Evolutionary conservation across 2,329 filamentous ascomycete genomes (phyloP), one percentile per base, ranked within the genome.

Genomic region (Microsporum audouinii): DNA sequence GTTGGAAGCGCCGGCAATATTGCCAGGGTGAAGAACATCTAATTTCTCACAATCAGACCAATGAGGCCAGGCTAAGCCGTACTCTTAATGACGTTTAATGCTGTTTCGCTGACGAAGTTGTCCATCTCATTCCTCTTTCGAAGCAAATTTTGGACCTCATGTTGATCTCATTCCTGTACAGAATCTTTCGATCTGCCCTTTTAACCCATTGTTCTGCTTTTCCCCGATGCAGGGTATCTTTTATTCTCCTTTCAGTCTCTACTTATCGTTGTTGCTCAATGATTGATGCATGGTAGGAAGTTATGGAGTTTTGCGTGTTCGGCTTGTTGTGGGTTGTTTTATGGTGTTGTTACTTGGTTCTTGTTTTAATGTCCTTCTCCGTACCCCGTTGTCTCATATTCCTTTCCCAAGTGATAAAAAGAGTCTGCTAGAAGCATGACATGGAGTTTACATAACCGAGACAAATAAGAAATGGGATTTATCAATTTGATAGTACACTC

Each of bases 1-100:
- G 70, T 79, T 51, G 77, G 75, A 10, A 79, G 77, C 65, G 69
- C 73, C 10, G 70, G 72, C 36, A 74, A 71, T 62, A 68, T 73
- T 14, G 27, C 60, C 43, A 57, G 55, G 39, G 51, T 58, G 31
- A 63, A 62, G 60, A 58, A 57, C 36, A 23, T 49, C 14, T 59
- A 33, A 36, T 31, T 31, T 10, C 36, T 29, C 17, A 5, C 34
- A 27, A 34, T 53, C 49, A 33, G 33, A 31, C 12, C 5, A 53
- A n/a, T n/a, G 49, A 12, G 33, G 7, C 33, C 29, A 36, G 31
- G 14, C 31, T 8, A 23, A 17, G 31, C 51, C 14, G 8, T 27
- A 10, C 41, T 47, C 23, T 47, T 38, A 5, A 33, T 59, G 38
- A 17, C 8, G 27, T 51, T 29, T 33, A 51, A 31, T 31, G 45